These are phyloP conservation scores for Termitomyces eurrhizus DNA, from an alignment of 768 basidiomycete genomes.

Conservation along the genomic window DNA sequence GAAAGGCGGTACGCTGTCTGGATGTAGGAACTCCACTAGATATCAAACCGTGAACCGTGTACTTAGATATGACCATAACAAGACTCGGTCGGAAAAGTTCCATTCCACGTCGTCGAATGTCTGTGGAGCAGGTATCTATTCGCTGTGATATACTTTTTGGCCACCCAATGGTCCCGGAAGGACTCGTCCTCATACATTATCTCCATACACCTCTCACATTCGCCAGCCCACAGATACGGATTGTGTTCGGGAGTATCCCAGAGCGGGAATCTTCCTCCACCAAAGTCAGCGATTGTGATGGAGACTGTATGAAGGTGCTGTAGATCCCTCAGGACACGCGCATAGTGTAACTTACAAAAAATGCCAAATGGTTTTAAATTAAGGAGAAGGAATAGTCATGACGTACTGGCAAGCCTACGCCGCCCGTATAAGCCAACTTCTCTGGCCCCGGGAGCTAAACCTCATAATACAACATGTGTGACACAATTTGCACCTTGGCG, in stretches of 20 bases:
- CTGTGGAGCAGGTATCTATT: conserved; percentile 23
- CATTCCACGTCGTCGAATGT: conserved; percentile 27
- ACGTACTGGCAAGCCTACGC: conserved; percentile 32
- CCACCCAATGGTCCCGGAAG: conserved; percentile 27
- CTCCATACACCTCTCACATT: conserved; percentile 33
- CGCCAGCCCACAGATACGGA: conserved; percentile 30
- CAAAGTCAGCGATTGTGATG: conserved; percentile 27
- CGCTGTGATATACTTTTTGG: conserved; percentile 20
- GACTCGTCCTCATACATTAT: conserved; percentile 29
- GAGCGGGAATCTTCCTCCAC: conserved; percentile 15
- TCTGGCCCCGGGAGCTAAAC: conserved; percentile 23
- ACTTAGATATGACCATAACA: too few species aligned
- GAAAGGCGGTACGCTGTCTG: too few species aligned
- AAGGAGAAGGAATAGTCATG: neutral
- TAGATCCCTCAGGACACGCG: conserved; percentile 21
- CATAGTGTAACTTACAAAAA: conserved; percentile 28
- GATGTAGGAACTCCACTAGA: too few species aligned
- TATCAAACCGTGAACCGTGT: too few species aligned
- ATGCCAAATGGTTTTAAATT: neutral
- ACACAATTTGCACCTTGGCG: conserved; percentile 33
- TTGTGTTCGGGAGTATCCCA: conserved; percentile 17
- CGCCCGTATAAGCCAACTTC: conserved; percentile 26
- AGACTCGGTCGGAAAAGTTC: conserved; percentile 16
- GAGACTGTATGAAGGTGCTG: conserved; percentile 25
- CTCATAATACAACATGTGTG: conserved; percentile 25